A percentile compares a stretch with the other conserved stretches of the same genome.
Evolutionary conservation across 805 yeast species (phyloP).

Genomic region (Pichia pseudocactophila): DNA sequence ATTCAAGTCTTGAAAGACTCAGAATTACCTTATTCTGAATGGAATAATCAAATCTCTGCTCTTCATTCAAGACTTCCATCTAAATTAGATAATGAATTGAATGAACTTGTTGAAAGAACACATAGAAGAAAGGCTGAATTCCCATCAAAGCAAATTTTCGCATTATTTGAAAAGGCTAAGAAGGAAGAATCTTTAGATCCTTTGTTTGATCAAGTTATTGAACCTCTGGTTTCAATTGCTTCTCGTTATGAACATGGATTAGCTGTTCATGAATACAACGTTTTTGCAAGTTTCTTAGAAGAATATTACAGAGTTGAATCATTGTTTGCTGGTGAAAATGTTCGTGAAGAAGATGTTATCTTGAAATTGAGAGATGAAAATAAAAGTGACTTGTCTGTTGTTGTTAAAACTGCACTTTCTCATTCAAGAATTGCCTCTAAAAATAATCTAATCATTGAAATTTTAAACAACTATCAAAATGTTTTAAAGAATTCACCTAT

Average conservation of each 20-base stretch:
- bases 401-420: conserved; percentile 66
- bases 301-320: conserved; percentile 73
- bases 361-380: conserved; percentile 82
- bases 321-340: conserved; percentile 65
- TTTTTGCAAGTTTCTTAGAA: conserved; percentile 58
- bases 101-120: conserved; percentile 57
- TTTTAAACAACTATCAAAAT: conserved; percentile 74
- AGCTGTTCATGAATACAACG: conserved; percentile 72
- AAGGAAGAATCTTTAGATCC: conserved; percentile 39
- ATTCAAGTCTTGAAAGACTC: conserved; percentile 68
- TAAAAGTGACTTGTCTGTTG: conserved; percentile 64
- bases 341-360: conserved; percentile 83
- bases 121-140: conserved; percentile 66
- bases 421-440: conserved; percentile 92
- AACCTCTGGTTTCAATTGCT: conserved; percentile 68
- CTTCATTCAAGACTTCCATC: conserved; percentile 83
- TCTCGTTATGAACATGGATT: conserved; percentile 65
- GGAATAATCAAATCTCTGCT: conserved; percentile 81
- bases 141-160: conserved; percentile 82
- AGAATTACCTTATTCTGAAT: conserved; percentile 86
- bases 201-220: conserved; percentile 49
- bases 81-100: conserved; percentile 60
- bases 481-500: conserved; percentile 63
- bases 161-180: conserved; percentile 55
- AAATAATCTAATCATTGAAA: conserved; percentile 81